Conservation (phyloP, 2,329 filamentous ascomycete species). For the Geosmithia putterillii region DNA sequence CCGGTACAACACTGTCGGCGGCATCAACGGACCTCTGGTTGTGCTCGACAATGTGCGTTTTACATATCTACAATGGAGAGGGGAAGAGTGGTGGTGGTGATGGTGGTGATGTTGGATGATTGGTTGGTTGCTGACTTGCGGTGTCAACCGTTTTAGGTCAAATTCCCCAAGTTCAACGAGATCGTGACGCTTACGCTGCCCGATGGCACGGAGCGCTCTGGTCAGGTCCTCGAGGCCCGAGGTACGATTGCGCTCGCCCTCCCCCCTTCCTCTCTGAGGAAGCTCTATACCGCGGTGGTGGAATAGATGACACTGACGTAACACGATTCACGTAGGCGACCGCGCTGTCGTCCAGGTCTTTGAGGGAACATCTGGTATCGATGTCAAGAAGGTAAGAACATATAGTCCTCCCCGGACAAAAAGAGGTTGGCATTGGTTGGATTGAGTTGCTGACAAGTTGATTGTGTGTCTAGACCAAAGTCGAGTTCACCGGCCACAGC, state of each 20-base stretch:
- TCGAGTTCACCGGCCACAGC: slow-evolving; percentile 94
- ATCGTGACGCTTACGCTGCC: slow-evolving; percentile 93
- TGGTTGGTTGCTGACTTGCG: slow-evolving; percentile 9
- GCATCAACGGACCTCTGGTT: slow-evolving; percentile 95
- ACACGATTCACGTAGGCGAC: slow-evolving; percentile 46
- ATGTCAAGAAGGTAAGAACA: slow-evolving; percentile 97
- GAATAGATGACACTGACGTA: neutral
- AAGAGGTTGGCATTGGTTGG: neutral
- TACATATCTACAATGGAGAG: neutral
- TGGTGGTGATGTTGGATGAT: slow-evolving; percentile 2
- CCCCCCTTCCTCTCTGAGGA: neutral
- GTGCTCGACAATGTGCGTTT: slow-evolving; percentile 78
- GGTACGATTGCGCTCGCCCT: slow-evolving; percentile 38
- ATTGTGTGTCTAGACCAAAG: slow-evolving; percentile 63
- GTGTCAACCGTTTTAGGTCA: slow-evolving; percentile 65
- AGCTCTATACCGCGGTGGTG: neutral
- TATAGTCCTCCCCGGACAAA: no score
- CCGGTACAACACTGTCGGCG: slow-evolving; percentile 96
- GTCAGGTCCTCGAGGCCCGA: slow-evolving; percentile 94
- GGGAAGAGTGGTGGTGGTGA: slow-evolving; percentile 1
- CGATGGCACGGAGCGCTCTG: slow-evolving; percentile 86
- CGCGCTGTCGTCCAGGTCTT: slow-evolving; percentile 97
- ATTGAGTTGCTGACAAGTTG: slow-evolving; percentile 10
- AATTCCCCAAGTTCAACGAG: slow-evolving; percentile 95
- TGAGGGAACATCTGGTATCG: slow-evolving; percentile 91